Evolutionary conservation across 1,284 basidiomycete species (phyloP).

Genomic region (Ganoderma leucocontextum): DNA sequence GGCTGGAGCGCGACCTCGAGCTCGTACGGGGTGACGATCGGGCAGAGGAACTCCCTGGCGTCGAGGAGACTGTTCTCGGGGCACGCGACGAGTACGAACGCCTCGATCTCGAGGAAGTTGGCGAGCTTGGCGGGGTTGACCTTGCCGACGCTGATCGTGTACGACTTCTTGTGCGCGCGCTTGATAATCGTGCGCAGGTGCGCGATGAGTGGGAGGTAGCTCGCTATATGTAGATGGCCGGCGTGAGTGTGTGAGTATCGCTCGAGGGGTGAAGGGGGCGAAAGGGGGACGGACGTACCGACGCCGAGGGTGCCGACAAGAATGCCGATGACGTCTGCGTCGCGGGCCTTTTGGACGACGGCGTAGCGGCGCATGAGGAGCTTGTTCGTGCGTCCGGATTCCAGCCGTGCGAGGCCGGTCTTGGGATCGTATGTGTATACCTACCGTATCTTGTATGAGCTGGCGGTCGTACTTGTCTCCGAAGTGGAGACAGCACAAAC

Average conservation of each 20-base stretch:
- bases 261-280: no score
- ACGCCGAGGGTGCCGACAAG: slow-evolving; percentile 96
- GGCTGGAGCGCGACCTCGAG: slow-evolving; percentile 82
- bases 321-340: slow-evolving; percentile 95
- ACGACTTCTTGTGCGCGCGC: slow-evolving; percentile 83
- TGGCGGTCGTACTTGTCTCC: background rate
- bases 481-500: slow-evolving; percentile 39
- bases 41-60: slow-evolving; percentile 87
- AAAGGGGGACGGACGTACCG: slow-evolving; percentile 53
- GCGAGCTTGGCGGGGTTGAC: slow-evolving; percentile 95
- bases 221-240: slow-evolving; percentile 52
- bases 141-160: slow-evolving; percentile 96
- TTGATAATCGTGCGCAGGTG: slow-evolving; percentile 77
- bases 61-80: slow-evolving; percentile 93
- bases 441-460: slow-evolving; percentile 44
- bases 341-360: slow-evolving; percentile 87
- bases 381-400: slow-evolving; percentile 77
- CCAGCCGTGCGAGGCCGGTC: slow-evolving; percentile 55
- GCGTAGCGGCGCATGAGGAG: slow-evolving; percentile 94
- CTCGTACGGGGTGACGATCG: slow-evolving; percentile 96
- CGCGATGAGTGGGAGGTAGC: slow-evolving; percentile 84
- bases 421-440: slow-evolving; percentile 82
- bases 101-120: slow-evolving; percentile 97
- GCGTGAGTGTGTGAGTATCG: background rate
- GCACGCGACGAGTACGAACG: slow-evolving; percentile 95